Conservation (phyloP, 1,284 basidiomycete genomes). For the Ceratorhiza oryzae-sativae region DNA sequence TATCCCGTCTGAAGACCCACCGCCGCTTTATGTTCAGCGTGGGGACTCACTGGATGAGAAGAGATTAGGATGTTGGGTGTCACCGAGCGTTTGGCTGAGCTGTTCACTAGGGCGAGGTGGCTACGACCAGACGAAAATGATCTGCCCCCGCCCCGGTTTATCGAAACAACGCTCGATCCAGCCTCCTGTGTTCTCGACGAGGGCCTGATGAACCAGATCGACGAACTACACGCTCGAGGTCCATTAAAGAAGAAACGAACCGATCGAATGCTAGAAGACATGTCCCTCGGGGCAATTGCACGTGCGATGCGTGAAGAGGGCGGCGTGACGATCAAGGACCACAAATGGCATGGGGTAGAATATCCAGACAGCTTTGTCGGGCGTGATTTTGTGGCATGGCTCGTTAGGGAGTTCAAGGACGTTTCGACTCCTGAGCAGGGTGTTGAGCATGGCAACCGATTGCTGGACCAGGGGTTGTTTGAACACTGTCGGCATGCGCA, state of each 20-base stretch:
- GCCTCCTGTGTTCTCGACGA: slow-evolving; percentile 80
- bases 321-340: slow-evolving; percentile 75
- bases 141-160: slow-evolving; percentile 66
- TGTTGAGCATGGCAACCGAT: slow-evolving; percentile 74
- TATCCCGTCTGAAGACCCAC: slow-evolving; percentile 75
- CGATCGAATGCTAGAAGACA: slow-evolving; percentile 70
- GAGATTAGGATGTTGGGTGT: slow-evolving; percentile 83
- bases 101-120: slow-evolving; percentile 85
- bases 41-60: slow-evolving; percentile 75
- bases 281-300: slow-evolving; percentile 64
- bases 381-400: slow-evolving; percentile 85
- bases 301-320: slow-evolving; percentile 82
- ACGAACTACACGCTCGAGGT: slow-evolving; percentile 73
- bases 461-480: slow-evolving; percentile 81
- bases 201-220: slow-evolving; percentile 75
- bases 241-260: slow-evolving; percentile 78
- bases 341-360: slow-evolving; percentile 72
- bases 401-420: slow-evolving; percentile 84
- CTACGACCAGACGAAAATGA: slow-evolving; percentile 65
- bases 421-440: slow-evolving; percentile 80
- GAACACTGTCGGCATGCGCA: slow-evolving; percentile 81
- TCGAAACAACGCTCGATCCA: slow-evolving; percentile 83
- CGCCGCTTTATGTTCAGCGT: slow-evolving; percentile 3
- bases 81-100: slow-evolving; percentile 89
- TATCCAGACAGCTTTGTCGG: slow-evolving; percentile 86